phyloP scores from a whole-genome alignment of 306 rosid species.

The Notholithocarpus densiflorus region DNA sequence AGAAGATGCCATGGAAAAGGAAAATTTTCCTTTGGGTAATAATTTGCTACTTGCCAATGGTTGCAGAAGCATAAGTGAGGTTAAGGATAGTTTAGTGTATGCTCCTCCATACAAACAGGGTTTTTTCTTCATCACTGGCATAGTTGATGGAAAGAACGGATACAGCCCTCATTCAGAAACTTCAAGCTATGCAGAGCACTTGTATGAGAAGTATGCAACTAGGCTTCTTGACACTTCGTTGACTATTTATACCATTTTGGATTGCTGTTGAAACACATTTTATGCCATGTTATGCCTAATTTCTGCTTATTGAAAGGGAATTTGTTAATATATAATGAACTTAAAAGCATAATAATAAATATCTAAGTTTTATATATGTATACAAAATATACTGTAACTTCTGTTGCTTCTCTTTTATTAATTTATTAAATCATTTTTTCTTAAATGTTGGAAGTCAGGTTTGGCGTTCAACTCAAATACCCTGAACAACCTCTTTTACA shows the following conservation, averaged over 20 bases:
- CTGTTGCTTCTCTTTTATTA: not conserved
- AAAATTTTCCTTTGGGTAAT: constrained; percentile 17
- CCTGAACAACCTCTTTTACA: constrained; percentile 79
- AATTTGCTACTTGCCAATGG: constrained; percentile 68
- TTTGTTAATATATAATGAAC: not conserved
- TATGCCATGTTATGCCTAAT: not conserved
- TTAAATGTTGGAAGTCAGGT: constrained; percentile 50
- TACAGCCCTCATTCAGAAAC: constrained; percentile 44
- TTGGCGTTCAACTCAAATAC: constrained; percentile 56
- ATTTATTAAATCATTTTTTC: constrained; percentile 11
- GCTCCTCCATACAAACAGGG: constrained; percentile 37
- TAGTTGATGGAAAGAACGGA: constrained; percentile 47
- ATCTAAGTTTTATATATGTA: not conserved
- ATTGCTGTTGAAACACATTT: constrained; percentile 3
- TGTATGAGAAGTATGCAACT: constrained; percentile 47
- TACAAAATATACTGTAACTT: not conserved
- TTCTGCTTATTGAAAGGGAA: constrained; percentile 13
- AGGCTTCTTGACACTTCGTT: not conserved
- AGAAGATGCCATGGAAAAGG: constrained; percentile 17
- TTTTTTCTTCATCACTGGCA: constrained; percentile 59
- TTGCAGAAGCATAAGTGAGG: constrained; percentile 45
- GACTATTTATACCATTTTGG: constrained; percentile 16
- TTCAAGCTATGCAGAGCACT: constrained; percentile 50
- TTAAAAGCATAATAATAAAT: not conserved
- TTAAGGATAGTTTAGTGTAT: constrained; percentile 78